Percentiles rank a stretch among this genome's conserved stretches.
These are phyloP conservation scores for Cladosporium sp. DNA, from an alignment of 2,329 filamentous ascomycete genomes.

Conservation along the genomic window DNA sequence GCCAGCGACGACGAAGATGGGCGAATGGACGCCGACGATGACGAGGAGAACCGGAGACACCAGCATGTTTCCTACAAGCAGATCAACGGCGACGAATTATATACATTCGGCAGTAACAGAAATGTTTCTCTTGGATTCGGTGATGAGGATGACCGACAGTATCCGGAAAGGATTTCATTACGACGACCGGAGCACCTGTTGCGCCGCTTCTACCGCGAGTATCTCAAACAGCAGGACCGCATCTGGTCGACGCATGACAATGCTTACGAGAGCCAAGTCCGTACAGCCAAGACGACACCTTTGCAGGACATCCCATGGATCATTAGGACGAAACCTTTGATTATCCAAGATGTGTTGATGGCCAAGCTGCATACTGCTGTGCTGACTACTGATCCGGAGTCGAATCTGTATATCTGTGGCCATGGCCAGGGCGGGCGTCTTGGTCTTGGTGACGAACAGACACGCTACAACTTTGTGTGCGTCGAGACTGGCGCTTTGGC, in stretches of 20 bases:
- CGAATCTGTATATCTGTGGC: conserved; percentile 90
- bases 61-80: conserved; percentile 29
- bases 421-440: conserved; percentile 88
- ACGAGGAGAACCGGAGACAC: conserved; percentile 31
- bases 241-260: conserved; percentile 42
- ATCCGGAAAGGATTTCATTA: conserved; percentile 78
- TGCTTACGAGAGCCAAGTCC: conserved; percentile 24
- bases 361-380: conserved; percentile 91
- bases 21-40: conserved; percentile 56
- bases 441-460: conserved; percentile 85
- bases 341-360: conserved; percentile 79
- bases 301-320: conserved; percentile 67
- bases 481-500: conserved; percentile 72
- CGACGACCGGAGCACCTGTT: conserved; percentile 76
- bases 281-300: conserved; percentile 32
- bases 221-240: conserved; percentile 49
- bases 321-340: conserved; percentile 68
- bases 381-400: conserved; percentile 80
- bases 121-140: conserved; percentile 90
- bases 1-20: conserved; percentile 47
- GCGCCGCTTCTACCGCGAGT: conserved; percentile 69
- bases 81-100: conserved; percentile 77
- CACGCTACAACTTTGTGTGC: conserved; percentile 80
- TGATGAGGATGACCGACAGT: conserved; percentile 94
- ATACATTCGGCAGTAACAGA: conserved; percentile 94